Conservation (phyloP, 2,329 filamentous ascomycete species). For the Sphaerostilbella broomeana region DNA sequence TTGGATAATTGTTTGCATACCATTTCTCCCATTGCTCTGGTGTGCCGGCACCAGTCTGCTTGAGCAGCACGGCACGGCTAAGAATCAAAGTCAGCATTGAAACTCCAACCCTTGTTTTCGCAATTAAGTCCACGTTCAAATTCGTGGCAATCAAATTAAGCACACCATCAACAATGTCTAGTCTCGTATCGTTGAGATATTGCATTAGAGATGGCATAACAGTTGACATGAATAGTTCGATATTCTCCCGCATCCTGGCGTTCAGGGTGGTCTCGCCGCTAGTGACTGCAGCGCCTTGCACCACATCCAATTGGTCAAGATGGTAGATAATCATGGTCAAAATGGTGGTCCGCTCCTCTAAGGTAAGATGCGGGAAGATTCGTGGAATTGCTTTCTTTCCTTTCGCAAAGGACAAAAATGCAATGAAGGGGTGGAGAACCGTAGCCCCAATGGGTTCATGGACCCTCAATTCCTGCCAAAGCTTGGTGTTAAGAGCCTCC, state of each 20-base stretch:
- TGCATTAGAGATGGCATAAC: conserved; percentile 87
- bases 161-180: conserved; percentile 86
- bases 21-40: conserved; percentile 76
- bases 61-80: conserved; percentile 87
- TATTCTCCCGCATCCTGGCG: conserved; percentile 74
- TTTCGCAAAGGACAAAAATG: conserved; percentile 88
- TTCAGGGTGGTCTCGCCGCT: conserved; percentile 67
- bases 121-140: conserved; percentile 76
- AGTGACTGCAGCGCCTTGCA: conserved; percentile 69
- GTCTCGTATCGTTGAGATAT: conserved; percentile 83
- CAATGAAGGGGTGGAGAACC: conserved; percentile 86
- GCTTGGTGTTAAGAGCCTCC: conserved; percentile 64
- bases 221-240: conserved; percentile 80
- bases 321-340: conserved; percentile 94
- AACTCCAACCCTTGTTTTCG: conserved; percentile 79
- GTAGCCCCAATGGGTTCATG: conserved; percentile 81
- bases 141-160: conserved; percentile 78
- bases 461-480: conserved; percentile 86
- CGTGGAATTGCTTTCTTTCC: conserved; percentile 94
- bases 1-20: conserved; percentile 36
- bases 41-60: conserved; percentile 65
- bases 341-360: conserved; percentile 89
- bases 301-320: conserved; percentile 84
- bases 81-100: conserved; percentile 90
- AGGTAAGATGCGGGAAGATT: conserved; percentile 87